A percentile compares a stretch with the other conserved stretches of the same genome.
Conservation (phyloP, 2,329 filamentous ascomycete genomes). For the Alternaria sp. region DNA sequence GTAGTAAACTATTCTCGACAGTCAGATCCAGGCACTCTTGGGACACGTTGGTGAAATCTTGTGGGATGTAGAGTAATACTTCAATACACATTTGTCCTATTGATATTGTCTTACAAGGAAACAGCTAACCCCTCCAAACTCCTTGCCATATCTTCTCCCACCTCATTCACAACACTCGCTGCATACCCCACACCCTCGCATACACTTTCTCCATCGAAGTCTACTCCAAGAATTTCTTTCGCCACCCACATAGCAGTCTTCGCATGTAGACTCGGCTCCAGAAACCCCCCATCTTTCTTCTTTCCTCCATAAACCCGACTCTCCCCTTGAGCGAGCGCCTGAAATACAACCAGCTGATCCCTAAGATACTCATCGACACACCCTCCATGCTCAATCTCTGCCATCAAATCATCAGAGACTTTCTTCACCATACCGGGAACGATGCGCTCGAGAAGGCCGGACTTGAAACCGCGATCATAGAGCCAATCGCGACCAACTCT, state of each 20-base stretch:
- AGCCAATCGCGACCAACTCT: constrained; percentile 63
- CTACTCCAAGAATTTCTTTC: constrained; percentile 49
- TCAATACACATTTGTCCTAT: too few relatives aligned
- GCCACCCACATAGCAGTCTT: constrained; percentile 59
- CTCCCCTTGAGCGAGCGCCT: constrained; percentile 61
- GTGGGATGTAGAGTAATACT: too few relatives aligned
- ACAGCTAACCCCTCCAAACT: neutral
- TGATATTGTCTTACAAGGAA: neutral
- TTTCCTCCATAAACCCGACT: constrained; percentile 47
- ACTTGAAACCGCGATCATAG: constrained; percentile 47
- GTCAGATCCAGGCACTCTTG: too few relatives aligned
- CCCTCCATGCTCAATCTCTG: constrained; percentile 58
- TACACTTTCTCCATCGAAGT: constrained; percentile 48
- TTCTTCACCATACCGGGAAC: constrained; percentile 52
- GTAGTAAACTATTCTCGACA: rapidly evolving
- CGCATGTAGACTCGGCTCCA: constrained; percentile 55
- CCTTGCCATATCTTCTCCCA: neutral
- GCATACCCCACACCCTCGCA: constrained; percentile 51
- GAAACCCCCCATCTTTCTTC: constrained; percentile 28
- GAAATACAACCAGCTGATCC: constrained; percentile 69
- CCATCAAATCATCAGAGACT: constrained; percentile 56
- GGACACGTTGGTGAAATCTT: too few relatives aligned
- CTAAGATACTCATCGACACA: constrained; percentile 65
- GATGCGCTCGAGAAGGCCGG: constrained; percentile 33
- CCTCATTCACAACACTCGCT: neutral